Conservation (phyloP, 768 basidiomycete species). For the Lepiota subincarnata region DNA sequence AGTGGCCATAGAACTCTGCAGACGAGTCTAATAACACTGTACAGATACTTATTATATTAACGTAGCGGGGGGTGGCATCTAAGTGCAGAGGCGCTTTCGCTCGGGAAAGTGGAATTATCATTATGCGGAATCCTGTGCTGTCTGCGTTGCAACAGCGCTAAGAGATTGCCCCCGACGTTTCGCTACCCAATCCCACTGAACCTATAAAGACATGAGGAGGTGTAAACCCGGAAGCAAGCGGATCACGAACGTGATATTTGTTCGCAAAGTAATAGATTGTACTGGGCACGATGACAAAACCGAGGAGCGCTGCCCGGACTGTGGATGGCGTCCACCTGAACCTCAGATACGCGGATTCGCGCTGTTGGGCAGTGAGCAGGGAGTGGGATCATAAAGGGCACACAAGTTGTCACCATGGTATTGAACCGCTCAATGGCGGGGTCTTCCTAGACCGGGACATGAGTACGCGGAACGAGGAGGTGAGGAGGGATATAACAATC, state of each 20-base stretch:
- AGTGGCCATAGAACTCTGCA: constrained; percentile 86
- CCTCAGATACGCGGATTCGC: constrained; percentile 78
- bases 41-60: background rate
- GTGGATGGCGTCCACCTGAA: constrained; percentile 77
- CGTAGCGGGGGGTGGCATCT: background rate
- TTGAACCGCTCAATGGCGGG: constrained; percentile 59
- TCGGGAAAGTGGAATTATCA: constrained; percentile 1
- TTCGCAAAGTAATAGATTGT: constrained; percentile 48
- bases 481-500: constrained; percentile 2
- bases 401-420: constrained; percentile 35
- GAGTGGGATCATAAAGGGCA: constrained; percentile 3
- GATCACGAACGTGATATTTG: constrained; percentile 35
- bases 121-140: constrained; percentile 15
- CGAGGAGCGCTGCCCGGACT: constrained; percentile 57
- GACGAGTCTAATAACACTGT: constrained; percentile 51
- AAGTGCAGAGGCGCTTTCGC: background rate
- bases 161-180: constrained; percentile 34
- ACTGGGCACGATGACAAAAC: constrained; percentile 62
- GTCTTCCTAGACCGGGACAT: constrained; percentile 33
- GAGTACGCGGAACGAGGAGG: background rate
- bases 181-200: constrained; percentile 52
- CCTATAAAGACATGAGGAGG: constrained; percentile 27
- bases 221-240: background rate
- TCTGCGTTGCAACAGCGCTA: constrained; percentile 14
- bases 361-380: constrained; percentile 37